Evolutionary conservation across 805 yeast genomes (phyloP).

Genomic region (Candida maltosa): DNA sequence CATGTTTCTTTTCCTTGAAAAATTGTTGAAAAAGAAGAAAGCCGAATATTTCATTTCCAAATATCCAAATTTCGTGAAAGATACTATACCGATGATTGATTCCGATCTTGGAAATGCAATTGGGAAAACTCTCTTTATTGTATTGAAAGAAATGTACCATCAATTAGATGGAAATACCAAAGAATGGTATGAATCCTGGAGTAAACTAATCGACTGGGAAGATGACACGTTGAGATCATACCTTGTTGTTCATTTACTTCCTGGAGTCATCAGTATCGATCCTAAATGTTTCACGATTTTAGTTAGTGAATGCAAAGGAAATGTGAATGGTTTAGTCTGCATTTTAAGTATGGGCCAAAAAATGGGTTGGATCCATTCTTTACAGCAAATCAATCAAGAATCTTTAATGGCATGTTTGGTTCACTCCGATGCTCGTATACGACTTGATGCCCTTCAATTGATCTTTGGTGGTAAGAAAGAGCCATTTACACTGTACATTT

Average conservation of each 20-base stretch:
- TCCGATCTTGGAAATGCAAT: conserved; percentile 65
- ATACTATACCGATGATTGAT: conserved; percentile 50
- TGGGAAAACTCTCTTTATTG: conserved; percentile 51
- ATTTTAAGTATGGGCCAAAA: conserved; percentile 65
- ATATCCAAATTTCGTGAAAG: conserved; percentile 45
- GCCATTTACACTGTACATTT: conserved; percentile 46
- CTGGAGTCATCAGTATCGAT: conserved; percentile 56
- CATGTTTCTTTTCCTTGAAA: conserved; percentile 58
- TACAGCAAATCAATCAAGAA: conserved; percentile 4
- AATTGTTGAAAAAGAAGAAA: conserved; percentile 47
- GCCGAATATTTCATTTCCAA: conserved; percentile 37
- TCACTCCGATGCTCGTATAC: conserved; percentile 36
- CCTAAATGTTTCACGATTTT: conserved; percentile 25
- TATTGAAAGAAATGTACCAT: conserved; percentile 23
- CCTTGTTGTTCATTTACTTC: conserved; percentile 58
- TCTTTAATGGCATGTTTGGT: conserved; percentile 31
- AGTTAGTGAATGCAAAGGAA: conserved; percentile 19
- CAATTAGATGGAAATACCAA: conserved; percentile 13
- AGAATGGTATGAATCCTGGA: conserved; percentile 57
- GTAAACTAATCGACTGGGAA: conserved; percentile 27
- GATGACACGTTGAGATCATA: conserved; percentile 37
- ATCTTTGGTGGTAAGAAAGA: conserved; percentile 55
- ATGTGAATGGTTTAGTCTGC: conserved; percentile 45
- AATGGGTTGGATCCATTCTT: conserved; percentile 21
- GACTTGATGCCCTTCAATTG: conserved; percentile 59